phyloP scores from a whole-genome alignment of 2,329 filamentous ascomycete species.

The Blastomyces gilchristii region DNA sequence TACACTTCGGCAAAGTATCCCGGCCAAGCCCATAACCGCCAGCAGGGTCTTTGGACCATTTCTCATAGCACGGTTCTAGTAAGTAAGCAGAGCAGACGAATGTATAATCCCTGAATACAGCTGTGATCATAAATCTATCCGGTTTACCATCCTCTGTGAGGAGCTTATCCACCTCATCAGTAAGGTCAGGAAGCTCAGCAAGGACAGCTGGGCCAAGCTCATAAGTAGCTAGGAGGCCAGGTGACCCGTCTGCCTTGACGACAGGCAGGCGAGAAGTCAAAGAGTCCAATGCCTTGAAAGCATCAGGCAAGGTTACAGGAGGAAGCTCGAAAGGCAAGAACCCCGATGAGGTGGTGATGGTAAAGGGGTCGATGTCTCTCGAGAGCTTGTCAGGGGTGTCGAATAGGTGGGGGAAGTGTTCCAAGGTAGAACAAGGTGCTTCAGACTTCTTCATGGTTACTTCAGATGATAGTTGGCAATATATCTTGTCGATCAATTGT shows the following conservation, averaged over 20 bases:
- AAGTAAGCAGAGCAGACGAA: conserved; percentile 85
- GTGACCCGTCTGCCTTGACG: conserved; percentile 58
- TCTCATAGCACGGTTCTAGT: conserved; percentile 80
- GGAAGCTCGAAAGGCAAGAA: conserved; percentile 36
- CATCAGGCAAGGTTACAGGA: conserved; percentile 50
- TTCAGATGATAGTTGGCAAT: background rate
- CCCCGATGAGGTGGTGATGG: conserved; percentile 38
- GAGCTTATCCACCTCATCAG: conserved; percentile 60
- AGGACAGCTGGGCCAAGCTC: conserved; percentile 66
- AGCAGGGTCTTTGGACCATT: conserved; percentile 47
- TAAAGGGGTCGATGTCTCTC: conserved; percentile 37
- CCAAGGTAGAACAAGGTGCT: conserved; percentile 27
- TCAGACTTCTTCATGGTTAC: conserved; percentile 29
- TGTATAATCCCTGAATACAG: conserved; percentile 81
- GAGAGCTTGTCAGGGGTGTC: conserved; percentile 34
- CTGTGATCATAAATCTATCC: conserved; percentile 71
- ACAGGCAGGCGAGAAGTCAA: conserved; percentile 71
- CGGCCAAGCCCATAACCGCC: conserved; percentile 70
- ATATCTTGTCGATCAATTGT: background rate
- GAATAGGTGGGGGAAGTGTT: conserved; percentile 36
- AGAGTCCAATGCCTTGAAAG: conserved; percentile 62
- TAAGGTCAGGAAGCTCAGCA: conserved; percentile 66
- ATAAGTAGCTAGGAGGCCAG: conserved; percentile 66
- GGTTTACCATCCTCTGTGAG: conserved; percentile 40
- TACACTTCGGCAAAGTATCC: conserved; percentile 59